Percentiles rank a stretch among this genome's conserved stretches.
Conservation (phyloP, 2,329 filamentous ascomycete species). For the Allantophomopsis cytisporea region DNA sequence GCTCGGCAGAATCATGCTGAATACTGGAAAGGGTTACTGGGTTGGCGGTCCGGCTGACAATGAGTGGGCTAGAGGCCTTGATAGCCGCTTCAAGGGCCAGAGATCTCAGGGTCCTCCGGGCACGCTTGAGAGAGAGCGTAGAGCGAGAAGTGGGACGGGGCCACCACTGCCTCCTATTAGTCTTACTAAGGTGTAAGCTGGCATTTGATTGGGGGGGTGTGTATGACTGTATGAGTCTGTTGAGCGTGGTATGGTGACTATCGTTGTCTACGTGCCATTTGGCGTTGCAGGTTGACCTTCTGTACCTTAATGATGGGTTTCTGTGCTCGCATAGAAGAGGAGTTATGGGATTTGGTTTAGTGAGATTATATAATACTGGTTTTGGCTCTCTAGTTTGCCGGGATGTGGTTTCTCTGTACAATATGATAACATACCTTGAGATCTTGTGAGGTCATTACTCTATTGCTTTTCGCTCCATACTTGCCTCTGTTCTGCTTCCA, state of each 20-base stretch:
- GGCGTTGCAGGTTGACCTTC: no score
- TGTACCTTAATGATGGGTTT: slow-evolving; percentile 21
- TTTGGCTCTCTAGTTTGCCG: no score
- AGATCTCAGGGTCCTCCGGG: slow-evolving; percentile 18
- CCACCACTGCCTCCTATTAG: slow-evolving; percentile 15
- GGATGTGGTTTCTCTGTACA: no score
- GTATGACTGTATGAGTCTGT: slow-evolving; percentile 3
- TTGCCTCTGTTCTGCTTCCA: no score
- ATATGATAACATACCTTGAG: no score
- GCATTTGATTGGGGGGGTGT: no score
- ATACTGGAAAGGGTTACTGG: slow-evolving; percentile 67
- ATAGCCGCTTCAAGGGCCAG: slow-evolving; percentile 41
- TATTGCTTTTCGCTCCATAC: no score
- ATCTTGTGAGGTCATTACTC: no score
- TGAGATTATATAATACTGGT: no score
- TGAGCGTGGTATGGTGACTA: not conserved
- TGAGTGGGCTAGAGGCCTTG: slow-evolving; percentile 54
- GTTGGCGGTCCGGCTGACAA: slow-evolving; percentile 50
- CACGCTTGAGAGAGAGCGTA: slow-evolving; percentile 25
- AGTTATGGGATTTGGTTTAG: no score
- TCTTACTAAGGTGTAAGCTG: slow-evolving; percentile 5
- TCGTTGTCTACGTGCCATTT: no score
- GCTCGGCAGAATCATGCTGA: slow-evolving; percentile 67
- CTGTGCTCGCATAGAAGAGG: slow-evolving; percentile 21
- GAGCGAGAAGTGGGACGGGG: slow-evolving; percentile 26